phyloP scores from a whole-genome alignment of 129 eudicot genomes.

The Rutidosis leptorrhynchoides region DNA sequence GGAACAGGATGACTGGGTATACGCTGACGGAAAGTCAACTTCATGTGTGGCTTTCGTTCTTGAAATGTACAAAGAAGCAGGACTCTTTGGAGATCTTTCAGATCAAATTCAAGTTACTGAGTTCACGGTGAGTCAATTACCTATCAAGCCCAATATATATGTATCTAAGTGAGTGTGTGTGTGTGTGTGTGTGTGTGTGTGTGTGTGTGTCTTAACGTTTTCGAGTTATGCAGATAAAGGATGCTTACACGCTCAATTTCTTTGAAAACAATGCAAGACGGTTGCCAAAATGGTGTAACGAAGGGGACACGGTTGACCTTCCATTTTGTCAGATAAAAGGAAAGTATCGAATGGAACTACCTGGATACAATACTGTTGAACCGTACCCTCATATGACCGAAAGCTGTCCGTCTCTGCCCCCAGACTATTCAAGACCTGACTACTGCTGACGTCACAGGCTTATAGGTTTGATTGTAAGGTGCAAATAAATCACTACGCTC shows the following conservation, averaged over 20 bases:
- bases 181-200: too few species aligned
- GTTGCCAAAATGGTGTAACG: constrained; percentile 93
- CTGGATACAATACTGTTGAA: constrained; percentile 74
- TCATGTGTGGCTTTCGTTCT: too few species aligned
- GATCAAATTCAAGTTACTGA: too few species aligned
- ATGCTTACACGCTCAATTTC: constrained; percentile 81
- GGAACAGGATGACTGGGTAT: constrained; percentile 88
- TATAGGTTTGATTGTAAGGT: constrained; percentile 9
- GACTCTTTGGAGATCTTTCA: too few species aligned
- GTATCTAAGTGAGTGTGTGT: too few species aligned
- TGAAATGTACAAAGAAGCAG: too few species aligned
- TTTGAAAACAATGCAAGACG: constrained; percentile 72
- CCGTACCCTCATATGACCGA: constrained; percentile 92
- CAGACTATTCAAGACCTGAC: constrained; percentile 58
- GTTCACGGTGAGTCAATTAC: constrained; percentile 68
- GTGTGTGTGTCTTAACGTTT: not conserved
- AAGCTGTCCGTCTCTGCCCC: constrained; percentile 81
- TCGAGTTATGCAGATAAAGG: constrained; percentile 68
- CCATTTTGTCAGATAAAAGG: constrained; percentile 91
- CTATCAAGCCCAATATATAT: not conserved
- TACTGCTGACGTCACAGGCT: constrained; percentile 47
- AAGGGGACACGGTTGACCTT: constrained; percentile 63
- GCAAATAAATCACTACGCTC: not conserved
- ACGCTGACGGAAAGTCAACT: constrained; percentile 78
- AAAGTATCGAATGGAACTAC: constrained; percentile 89